These are phyloP conservation scores for Metschnikowia amazonensis DNA, from an alignment of 805 yeast genomes.

Conservation along the genomic window DNA sequence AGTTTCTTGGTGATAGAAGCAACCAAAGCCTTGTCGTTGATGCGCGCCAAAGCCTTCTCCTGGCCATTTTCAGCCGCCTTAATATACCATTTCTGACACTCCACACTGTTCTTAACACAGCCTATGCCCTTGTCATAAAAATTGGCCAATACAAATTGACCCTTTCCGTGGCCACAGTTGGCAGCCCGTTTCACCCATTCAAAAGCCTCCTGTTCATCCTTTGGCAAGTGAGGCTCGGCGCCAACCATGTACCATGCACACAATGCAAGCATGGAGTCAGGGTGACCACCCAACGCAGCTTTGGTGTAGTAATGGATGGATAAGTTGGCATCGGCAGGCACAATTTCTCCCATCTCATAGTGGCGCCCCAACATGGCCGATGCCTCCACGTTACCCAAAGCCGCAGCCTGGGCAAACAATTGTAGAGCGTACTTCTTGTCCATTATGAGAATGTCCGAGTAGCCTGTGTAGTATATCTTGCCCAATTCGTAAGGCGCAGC, in stretches of 20 bases:
- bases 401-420: conserved; percentile 82
- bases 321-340: conserved; percentile 75
- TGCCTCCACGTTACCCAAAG: conserved; percentile 78
- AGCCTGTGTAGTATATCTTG: conserved; percentile 78
- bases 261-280: conserved; percentile 85
- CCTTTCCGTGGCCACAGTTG: conserved; percentile 65
- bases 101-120: conserved; percentile 52
- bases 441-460: conserved; percentile 77
- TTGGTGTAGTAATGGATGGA: conserved; percentile 90
- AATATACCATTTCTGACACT: conserved; percentile 71
- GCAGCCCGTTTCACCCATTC: conserved; percentile 95
- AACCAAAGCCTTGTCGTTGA: conserved; percentile 30
- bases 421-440: conserved; percentile 83
- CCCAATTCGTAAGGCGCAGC: conserved; percentile 96
- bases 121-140: conserved; percentile 89
- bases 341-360: conserved; percentile 75
- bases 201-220: conserved; percentile 80
- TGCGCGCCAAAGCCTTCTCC: conserved; percentile 33
- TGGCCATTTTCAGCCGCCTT: conserved; percentile 63
- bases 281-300: conserved; percentile 85
- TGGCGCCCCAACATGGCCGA: conserved; percentile 76
- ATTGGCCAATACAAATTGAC: conserved; percentile 79
- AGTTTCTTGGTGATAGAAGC: conserved; percentile 28
- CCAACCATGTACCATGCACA: conserved; percentile 98
- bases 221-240: conserved; percentile 72